phyloP scores from a whole-genome alignment of 2,329 filamentous ascomycete genomes.

The Penicillium brevicompactum region DNA sequence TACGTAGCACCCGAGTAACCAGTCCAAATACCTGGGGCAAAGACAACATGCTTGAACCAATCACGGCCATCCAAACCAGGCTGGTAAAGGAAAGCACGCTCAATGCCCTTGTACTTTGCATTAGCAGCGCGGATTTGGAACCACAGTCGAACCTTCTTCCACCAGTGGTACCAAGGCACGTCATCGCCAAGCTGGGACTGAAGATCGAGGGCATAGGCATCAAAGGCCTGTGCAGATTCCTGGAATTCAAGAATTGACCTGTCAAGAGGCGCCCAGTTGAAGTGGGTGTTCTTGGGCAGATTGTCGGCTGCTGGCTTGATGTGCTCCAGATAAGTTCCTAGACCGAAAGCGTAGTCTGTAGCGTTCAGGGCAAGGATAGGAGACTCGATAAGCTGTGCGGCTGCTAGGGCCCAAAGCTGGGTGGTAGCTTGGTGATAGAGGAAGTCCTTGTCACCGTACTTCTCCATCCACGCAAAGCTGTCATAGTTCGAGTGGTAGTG shows the following conservation, averaged over 20 bases:
- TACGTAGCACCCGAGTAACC: constrained; percentile 78
- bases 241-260: constrained; percentile 52
- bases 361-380: constrained; percentile 67
- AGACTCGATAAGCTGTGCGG: constrained; percentile 63
- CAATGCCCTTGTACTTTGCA: constrained; percentile 78
- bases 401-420: constrained; percentile 64
- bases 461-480: constrained; percentile 80
- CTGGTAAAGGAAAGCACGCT: constrained; percentile 76
- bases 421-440: constrained; percentile 65
- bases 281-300: constrained; percentile 26
- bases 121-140: constrained; percentile 70
- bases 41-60: constrained; percentile 96
- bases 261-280: constrained; percentile 52
- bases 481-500: constrained; percentile 87
- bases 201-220: constrained; percentile 52
- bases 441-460: constrained; percentile 68
- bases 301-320: constrained; percentile 31
- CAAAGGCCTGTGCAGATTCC: constrained; percentile 53
- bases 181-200: constrained; percentile 52
- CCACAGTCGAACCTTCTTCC: constrained; percentile 66
- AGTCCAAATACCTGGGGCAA: constrained; percentile 88
- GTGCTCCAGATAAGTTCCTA: constrained; percentile 49
- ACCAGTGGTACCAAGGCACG: constrained; percentile 78
- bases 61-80: constrained; percentile 74
- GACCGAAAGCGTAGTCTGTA: constrained; percentile 62